Base-by-base conservation (phyloP, 768 basidiomycete species). In the Calocybe indica region DNA sequence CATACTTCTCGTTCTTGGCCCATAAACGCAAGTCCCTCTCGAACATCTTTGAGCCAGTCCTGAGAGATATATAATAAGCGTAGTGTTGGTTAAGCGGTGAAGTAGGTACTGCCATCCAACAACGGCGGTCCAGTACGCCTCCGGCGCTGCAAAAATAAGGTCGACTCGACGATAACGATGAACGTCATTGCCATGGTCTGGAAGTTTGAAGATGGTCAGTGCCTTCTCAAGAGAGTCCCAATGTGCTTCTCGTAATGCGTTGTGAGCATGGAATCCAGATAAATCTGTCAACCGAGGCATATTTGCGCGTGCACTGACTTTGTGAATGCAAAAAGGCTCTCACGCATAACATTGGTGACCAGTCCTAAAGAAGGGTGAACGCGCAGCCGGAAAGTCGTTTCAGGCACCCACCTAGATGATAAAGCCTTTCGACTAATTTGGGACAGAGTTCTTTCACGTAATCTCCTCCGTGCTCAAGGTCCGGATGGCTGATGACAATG, bases 1-100 rank as follows among this genome's bases (percentile, higher is more conserved):
- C 70, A 29, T 53, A 82, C 85, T 66, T 77, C 53, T 82, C 71
- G 37, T 73, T 64, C 57, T 88, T 88, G 1, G 85, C 85, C 78
- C 82, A 87, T 10, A 78, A 65, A 52, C 88, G 74, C 43, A 96
- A 62, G 64, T 95, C 93, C 28, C 91, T 71, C 63, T 95, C 80
- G 60, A 96, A 95, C 82, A 91, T 86, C 51, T 79, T 90, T 5
- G 88, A 92, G 1, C 93, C 92, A 5, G 85, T 86, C 88, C 88
- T 89, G 50, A 14, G 3, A 4, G 11, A 9, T 22, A 32, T 14
- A 29, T 47, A 14, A 50, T 40, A 43, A 3, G 3, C 30, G 36
- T 35, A 5, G 13, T 15, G 8, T 15, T 12, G 41, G 11, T 22
- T 6, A 42, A 31, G 14, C 4, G 3, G 32, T 12, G 50, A 7